Evolutionary conservation across 208 protist species (phyloP), one percentile per base, ranked within the genome.

Genomic region (Trichomonas tenax): DNA sequence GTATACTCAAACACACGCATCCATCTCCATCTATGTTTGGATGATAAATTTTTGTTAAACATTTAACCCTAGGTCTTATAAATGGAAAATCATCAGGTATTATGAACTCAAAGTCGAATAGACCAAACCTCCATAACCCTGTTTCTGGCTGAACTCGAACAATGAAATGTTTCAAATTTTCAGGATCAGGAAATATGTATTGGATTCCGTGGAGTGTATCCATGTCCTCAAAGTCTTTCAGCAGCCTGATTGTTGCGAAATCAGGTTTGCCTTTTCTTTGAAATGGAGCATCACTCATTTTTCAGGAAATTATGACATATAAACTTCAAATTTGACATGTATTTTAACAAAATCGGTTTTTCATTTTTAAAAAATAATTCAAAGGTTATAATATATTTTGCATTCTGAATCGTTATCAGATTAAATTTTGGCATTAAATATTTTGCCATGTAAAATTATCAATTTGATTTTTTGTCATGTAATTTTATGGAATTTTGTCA

Each of bases 31-130:
- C 86, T 34, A 93, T 93, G 46, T 93, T 93, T 48, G 86, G 86
- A 93, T 93, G 86, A 21, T 31, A 93, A 38, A 93, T 93, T 38
- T 44, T 48, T 44, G 86, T 93, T 17, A 58, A 9, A 31, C 86
- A 93, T 51, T 51, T 93, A 1, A 93, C 44, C 17, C 40, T 51
- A 49, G 86, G 86, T 15, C 86, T 23, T 51, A 9, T 23, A 15
- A 93, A 93, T 26, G 86, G 86, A 51, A 93, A 93, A 51, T 93
- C 86, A 51, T 93, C 86, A 36, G 86, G 86, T 58, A 93, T 93
- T 51, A 0, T 93, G 46, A 93, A 93, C 17, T 93, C 44, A 40
- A 93, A 93, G 36, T 93, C 86, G 46, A 93, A 93, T 10, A 38
- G 0, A 8, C 86, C 86, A 38, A 34, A 11, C 51, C 34, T 10